Evolutionary conservation across 2,329 filamentous ascomycete species (phyloP).

Genomic region (Penicillium griseofulvum): DNA sequence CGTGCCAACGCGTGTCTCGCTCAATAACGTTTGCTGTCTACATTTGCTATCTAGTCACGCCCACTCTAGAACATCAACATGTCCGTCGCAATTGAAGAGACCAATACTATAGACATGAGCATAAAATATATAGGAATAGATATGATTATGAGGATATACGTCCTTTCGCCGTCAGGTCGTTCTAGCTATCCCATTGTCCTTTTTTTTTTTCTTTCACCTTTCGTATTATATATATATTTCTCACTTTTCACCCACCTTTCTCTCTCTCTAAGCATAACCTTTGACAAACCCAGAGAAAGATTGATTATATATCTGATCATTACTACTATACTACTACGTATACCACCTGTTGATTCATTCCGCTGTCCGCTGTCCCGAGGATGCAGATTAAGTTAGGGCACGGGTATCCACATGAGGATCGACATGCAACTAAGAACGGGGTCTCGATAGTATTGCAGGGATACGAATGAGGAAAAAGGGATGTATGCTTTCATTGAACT

Average conservation of each 20-base stretch:
- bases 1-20: not conserved
- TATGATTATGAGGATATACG: too few relatives aligned
- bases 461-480: not conserved
- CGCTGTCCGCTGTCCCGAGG: not conserved
- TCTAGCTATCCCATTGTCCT: too few relatives aligned
- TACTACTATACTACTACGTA: not conserved
- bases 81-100: not conserved
- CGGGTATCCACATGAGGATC: slow-evolving; percentile 8
- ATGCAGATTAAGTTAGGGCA: slow-evolving; percentile 6
- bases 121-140: not conserved
- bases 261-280: too few relatives aligned
- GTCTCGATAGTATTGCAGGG: not conserved
- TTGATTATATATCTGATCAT: not conserved
- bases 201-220: too few relatives aligned
- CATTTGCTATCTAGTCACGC: too few relatives aligned
- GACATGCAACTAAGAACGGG: slow-evolving; percentile 2
- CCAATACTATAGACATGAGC: not conserved
- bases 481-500: not conserved
- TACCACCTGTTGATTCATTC: not conserved
- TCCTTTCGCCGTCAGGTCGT: too few relatives aligned
- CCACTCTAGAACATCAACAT: not conserved
- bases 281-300: too few relatives aligned
- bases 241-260: too few relatives aligned
- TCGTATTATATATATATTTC: too few relatives aligned
- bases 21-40: not conserved